Conservation (phyloP, 1,284 basidiomycete genomes). For the Moniliella sp. region DNA sequence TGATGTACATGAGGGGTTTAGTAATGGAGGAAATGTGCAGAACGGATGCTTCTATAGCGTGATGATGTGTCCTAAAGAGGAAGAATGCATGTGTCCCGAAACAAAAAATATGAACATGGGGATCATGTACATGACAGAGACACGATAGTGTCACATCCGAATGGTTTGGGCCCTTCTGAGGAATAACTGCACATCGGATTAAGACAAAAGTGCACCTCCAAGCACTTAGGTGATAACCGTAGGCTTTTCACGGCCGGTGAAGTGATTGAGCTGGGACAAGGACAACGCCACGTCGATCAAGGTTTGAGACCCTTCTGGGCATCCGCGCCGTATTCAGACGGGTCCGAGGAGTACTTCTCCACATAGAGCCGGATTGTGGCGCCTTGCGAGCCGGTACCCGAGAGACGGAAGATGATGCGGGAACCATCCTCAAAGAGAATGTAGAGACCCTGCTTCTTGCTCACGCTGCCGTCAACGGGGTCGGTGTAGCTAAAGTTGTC, state of each 20-base stretch:
- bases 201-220: too few relatives aligned
- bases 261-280: constrained; percentile 61
- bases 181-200: too few relatives aligned
- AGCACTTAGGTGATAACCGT: constrained; percentile 82
- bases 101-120: too few relatives aligned
- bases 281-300: constrained; percentile 79
- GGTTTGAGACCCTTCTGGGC: constrained; percentile 78
- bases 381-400: constrained; percentile 80
- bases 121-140: too few relatives aligned
- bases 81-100: too few relatives aligned
- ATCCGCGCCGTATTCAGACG: constrained; percentile 50
- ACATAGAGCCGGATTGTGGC: constrained; percentile 47
- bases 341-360: constrained; percentile 61
- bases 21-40: too few relatives aligned
- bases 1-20: too few relatives aligned
- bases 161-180: too few relatives aligned
- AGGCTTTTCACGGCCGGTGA: constrained; percentile 64
- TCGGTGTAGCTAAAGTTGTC: constrained; percentile 90
- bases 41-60: too few relatives aligned
- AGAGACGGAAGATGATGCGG: constrained; percentile 80
- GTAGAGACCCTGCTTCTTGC: constrained; percentile 85
- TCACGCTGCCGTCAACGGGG: constrained; percentile 79
- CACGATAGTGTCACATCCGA: too few relatives aligned
- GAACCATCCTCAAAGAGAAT: constrained; percentile 74
- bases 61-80: too few relatives aligned